Conservation (phyloP, 2,329 filamentous ascomycete genomes). For the Fusarium sp. region DNA sequence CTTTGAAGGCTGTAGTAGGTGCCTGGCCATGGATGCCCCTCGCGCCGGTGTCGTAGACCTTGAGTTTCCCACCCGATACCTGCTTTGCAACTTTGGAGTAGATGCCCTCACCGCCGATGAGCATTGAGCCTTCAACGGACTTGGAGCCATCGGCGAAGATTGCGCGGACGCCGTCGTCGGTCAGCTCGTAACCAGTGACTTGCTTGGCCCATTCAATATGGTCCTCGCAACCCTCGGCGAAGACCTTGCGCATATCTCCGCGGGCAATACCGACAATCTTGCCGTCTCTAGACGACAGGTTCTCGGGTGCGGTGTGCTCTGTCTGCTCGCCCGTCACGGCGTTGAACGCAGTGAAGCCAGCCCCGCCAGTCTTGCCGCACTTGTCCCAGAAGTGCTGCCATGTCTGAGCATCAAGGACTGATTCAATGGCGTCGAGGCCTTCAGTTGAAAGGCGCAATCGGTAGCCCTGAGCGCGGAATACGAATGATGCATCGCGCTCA, state of each 20-base stretch:
- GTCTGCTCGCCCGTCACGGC: conserved; percentile 67
- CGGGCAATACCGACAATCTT: conserved; percentile 75
- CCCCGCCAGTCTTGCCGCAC: conserved; percentile 73
- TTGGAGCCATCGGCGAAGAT: conserved; percentile 73
- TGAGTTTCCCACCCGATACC: conserved; percentile 70
- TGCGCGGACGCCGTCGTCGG: conserved; percentile 67
- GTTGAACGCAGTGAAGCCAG: conserved; percentile 66
- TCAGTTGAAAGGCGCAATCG: conserved; percentile 70
- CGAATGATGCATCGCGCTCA: conserved; percentile 67
- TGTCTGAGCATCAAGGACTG: conserved; percentile 64
- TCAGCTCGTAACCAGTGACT: conserved; percentile 73
- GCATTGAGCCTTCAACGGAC: conserved; percentile 71
- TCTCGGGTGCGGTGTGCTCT: conserved; percentile 48
- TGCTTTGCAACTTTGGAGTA: conserved; percentile 74
- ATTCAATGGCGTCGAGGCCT: conserved; percentile 74
- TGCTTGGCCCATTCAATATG: conserved; percentile 70
- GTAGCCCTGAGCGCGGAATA: conserved; percentile 75
- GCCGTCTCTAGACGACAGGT: conserved; percentile 67
- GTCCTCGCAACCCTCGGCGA: conserved; percentile 70
- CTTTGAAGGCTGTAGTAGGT: conserved; percentile 73
- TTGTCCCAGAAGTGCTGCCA: conserved; percentile 71
- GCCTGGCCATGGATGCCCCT: conserved; percentile 78
- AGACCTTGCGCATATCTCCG: conserved; percentile 74
- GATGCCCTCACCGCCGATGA: conserved; percentile 75
- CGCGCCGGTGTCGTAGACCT: conserved; percentile 75